Evolutionary conservation across 164 flowering plant genomes (phyloP).

Genomic region (Nymphaea colorata): DNA sequence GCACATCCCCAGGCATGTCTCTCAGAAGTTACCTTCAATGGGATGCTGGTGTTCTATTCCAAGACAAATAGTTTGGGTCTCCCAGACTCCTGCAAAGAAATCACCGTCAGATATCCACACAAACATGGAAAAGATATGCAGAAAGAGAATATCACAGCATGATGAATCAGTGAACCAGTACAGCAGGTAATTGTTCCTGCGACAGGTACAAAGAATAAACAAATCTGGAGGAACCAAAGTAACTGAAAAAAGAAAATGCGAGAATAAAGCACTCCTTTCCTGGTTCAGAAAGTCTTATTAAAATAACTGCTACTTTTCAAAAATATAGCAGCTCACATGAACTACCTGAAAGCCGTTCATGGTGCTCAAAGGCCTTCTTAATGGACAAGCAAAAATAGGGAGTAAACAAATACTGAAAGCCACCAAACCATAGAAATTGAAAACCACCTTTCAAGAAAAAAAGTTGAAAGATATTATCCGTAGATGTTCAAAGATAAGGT

Average conservation of each 20-base stretch:
- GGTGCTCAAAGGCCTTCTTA: no score
- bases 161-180: not conserved
- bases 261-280: not conserved
- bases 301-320: no score
- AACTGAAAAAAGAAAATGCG: not conserved
- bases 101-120: not conserved
- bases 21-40: not conserved
- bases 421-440: no score
- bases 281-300: no score
- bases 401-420: no score
- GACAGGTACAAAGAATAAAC: not conserved
- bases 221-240: not conserved
- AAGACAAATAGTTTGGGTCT: conserved; percentile 2
- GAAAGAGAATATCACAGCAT: not conserved
- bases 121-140: not conserved
- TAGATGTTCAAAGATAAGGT: no score
- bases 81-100: not conserved
- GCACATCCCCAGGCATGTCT: no score
- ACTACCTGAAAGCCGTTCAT: no score
- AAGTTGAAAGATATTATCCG: no score
- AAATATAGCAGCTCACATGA: no score
- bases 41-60: conserved; percentile 1
- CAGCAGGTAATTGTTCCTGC: not conserved
- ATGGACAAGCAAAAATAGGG: no score
- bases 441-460: no score